Evolutionary conservation across 164 flowering plant species (phyloP).

Genomic region (Vitis riparia): DNA sequence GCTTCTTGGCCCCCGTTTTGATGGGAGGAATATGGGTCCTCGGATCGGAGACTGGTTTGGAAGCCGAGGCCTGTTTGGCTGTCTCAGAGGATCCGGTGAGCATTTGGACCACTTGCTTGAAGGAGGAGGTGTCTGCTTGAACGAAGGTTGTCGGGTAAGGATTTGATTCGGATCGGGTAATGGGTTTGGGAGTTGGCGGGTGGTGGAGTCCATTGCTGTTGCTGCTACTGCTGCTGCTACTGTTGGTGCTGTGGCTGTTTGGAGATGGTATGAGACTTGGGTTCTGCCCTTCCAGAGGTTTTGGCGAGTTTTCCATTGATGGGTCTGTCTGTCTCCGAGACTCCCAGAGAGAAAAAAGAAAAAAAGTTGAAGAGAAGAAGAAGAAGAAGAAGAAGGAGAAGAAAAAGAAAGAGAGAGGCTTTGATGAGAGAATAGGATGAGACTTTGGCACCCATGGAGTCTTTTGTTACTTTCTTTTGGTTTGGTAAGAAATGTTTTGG

Average conservation of each 20-base stretch:
- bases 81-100: conserved; percentile 66
- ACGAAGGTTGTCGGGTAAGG: conserved; percentile 78
- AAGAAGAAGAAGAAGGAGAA: conserved; percentile 8
- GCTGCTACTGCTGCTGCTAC: conserved; percentile 23
- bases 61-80: conserved; percentile 30
- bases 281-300: conserved; percentile 15
- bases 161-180: conserved; percentile 56
- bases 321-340: background rate
- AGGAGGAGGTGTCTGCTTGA: conserved; percentile 68
- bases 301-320: conserved; percentile 39
- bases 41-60: conserved; percentile 6
- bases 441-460: conserved; percentile 7
- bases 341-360: background rate
- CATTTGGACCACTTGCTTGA: conserved; percentile 81
- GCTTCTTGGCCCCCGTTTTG: conserved; percentile 35
- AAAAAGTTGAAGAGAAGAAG: background rate
- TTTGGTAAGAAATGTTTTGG: conserved; percentile 40
- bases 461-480: conserved; percentile 18
- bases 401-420: background rate
- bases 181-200: conserved; percentile 22
- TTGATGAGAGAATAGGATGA: conserved; percentile 6
- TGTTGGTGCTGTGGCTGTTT: conserved; percentile 25
- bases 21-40: conserved; percentile 52
- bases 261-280: conserved; percentile 27
- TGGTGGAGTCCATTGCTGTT: conserved; percentile 18